phyloP scores from a whole-genome alignment of 306 rosid species.

The Malus orientalis region DNA sequence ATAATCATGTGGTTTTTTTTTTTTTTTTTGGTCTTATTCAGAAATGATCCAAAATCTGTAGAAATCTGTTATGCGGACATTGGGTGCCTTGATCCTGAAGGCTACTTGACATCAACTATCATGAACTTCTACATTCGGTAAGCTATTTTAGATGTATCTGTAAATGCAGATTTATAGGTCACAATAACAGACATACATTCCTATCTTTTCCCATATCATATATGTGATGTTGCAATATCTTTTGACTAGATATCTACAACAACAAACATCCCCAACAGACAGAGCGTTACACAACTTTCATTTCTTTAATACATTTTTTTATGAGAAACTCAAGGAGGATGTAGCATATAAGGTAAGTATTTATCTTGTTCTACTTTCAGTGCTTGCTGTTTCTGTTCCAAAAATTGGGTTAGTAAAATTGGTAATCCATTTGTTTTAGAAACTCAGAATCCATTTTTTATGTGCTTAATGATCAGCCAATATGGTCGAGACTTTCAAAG shows the following conservation, averaged over 20 bases:
- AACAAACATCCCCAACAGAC: slow-evolving; percentile 51
- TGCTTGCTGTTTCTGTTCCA: neutral
- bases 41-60: slow-evolving; percentile 78
- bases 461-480: neutral
- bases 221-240: neutral
- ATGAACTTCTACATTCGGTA: slow-evolving; percentile 94
- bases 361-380: neutral
- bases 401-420: neutral
- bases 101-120: slow-evolving; percentile 74
- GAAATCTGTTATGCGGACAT: slow-evolving; percentile 64
- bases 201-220: neutral
- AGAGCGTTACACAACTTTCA: slow-evolving; percentile 52
- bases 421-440: neutral
- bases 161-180: neutral
- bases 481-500: slow-evolving; percentile 2
- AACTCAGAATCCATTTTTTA: neutral
- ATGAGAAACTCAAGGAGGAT: slow-evolving; percentile 83
- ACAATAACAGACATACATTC: neutral
- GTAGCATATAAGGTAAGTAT: slow-evolving; percentile 60
- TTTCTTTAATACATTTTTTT: slow-evolving; percentile 86
- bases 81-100: slow-evolving; percentile 70
- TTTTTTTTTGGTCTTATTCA: slow-evolving; percentile 35
- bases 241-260: slow-evolving; percentile 68
- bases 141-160: slow-evolving; percentile 5
- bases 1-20: slow-evolving; percentile 9